Conservation (phyloP, 768 basidiomycete species). For the Mycena vulgaris region DNA sequence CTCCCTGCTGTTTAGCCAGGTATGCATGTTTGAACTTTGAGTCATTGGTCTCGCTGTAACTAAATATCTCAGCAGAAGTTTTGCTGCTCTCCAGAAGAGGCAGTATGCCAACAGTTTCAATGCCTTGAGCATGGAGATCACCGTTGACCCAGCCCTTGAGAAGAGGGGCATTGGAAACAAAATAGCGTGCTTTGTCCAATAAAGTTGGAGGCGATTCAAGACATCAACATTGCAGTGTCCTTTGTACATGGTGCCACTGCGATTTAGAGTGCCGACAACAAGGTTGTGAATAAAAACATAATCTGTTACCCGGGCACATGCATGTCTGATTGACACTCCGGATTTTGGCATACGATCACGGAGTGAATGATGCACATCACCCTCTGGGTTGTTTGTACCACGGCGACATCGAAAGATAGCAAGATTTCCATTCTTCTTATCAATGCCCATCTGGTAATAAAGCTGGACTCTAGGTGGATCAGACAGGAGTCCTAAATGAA, state of each 20-base stretch:
- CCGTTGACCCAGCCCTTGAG: conserved; percentile 2
- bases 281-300: conserved; percentile 25
- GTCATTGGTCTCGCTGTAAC: background rate
- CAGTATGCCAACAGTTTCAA: background rate
- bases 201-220: conserved; percentile 2
- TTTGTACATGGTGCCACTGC: background rate
- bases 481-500: no score
- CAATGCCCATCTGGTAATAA: no score
- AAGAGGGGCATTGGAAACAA: background rate
- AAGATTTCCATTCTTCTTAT: no score
- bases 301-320: conserved; percentile 7
- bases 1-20: conserved; percentile 26
- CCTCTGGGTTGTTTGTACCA: background rate
- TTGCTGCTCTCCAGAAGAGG: background rate
- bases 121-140: background rate
- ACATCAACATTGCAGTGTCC: conserved; percentile 25
- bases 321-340: conserved; percentile 4
- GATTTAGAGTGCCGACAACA: conserved; percentile 19
- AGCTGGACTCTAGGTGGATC: no score
- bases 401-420: no score
- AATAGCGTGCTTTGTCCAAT: background rate
- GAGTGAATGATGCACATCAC: background rate
- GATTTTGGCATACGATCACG: conserved; percentile 6
- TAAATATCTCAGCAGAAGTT: background rate
- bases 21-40: conserved; percentile 19